Conservation (phyloP, 768 basidiomycete genomes). For the Boletus rubroflammeus region DNA sequence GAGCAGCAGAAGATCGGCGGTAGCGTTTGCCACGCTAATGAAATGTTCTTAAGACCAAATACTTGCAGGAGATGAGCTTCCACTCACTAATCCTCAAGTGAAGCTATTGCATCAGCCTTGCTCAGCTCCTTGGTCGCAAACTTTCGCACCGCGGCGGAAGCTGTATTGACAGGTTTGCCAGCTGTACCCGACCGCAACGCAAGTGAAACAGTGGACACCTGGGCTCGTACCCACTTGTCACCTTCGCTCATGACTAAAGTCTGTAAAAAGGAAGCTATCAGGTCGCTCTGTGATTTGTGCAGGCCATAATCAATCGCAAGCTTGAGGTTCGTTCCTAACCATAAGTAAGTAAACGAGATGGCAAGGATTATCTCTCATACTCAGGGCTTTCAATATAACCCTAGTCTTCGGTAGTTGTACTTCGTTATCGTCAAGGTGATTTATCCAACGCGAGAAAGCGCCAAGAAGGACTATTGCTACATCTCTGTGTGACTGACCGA, state of each 20-base stretch:
- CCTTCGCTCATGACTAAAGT: constrained; percentile 97
- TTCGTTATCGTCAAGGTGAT: constrained; percentile 80
- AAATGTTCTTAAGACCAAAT: not conserved
- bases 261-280: constrained; percentile 91
- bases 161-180: constrained; percentile 72
- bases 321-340: constrained; percentile 75
- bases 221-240: constrained; percentile 79
- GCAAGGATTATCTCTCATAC: constrained; percentile 69
- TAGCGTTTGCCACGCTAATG: constrained; percentile 81
- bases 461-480: constrained; percentile 86
- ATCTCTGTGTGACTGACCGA: constrained; percentile 70
- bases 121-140: constrained; percentile 87
- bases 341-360: constrained; percentile 70
- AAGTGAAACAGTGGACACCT: constrained; percentile 63
- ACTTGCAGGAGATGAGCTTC: not conserved
- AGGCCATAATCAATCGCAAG: constrained; percentile 89
- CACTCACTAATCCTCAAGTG: constrained; percentile 89
- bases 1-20: constrained; percentile 78
- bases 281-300: constrained; percentile 72
- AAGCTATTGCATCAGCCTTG: constrained; percentile 71
- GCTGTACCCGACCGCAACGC: constrained; percentile 65
- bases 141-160: constrained; percentile 71
- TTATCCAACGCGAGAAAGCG: constrained; percentile 89
- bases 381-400: constrained; percentile 70
- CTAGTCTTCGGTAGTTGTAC: constrained; percentile 65